Conservation (phyloP, 106 monocot genomes). For the Dactylorhiza incarnata region DNA sequence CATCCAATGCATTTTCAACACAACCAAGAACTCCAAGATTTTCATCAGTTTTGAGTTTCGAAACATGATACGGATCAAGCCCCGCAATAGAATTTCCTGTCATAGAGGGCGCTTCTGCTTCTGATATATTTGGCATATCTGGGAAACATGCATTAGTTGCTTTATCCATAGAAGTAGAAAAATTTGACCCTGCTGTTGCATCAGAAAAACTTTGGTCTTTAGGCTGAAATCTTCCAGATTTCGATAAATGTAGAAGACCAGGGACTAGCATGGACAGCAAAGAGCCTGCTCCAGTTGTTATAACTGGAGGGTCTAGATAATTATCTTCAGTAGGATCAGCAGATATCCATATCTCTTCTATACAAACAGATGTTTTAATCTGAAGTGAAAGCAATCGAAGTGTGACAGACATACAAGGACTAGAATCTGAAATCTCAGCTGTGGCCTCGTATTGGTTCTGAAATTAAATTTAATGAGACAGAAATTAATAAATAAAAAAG, state of each 20-base stretch:
- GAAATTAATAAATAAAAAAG: neutral
- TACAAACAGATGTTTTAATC: conserved; percentile 41
- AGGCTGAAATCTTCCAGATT: conserved; percentile 21
- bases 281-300: conserved; percentile 35
- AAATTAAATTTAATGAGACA: neutral
- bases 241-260: conserved; percentile 58
- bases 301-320: conserved; percentile 17
- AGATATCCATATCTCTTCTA: conserved; percentile 83
- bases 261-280: conserved; percentile 77
- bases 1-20: conserved; percentile 37
- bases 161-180: conserved; percentile 5
- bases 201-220: conserved; percentile 20
- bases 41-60: conserved; percentile 17
- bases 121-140: neutral
- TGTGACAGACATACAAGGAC: conserved; percentile 60
- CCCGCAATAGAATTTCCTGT: neutral
- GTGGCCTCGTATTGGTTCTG: conserved; percentile 84
- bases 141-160: conserved; percentile 13
- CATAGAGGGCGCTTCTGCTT: conserved; percentile 4
- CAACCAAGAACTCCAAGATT: conserved; percentile 6
- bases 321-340: conserved; percentile 61
- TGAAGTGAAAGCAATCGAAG: conserved; percentile 80
- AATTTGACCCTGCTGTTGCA: conserved; percentile 7
- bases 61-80: conserved; percentile 4
- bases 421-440: conserved; percentile 78